Evolutionary conservation across 257 asterid species (phyloP).

Genomic region (Cruciata laevipes): DNA sequence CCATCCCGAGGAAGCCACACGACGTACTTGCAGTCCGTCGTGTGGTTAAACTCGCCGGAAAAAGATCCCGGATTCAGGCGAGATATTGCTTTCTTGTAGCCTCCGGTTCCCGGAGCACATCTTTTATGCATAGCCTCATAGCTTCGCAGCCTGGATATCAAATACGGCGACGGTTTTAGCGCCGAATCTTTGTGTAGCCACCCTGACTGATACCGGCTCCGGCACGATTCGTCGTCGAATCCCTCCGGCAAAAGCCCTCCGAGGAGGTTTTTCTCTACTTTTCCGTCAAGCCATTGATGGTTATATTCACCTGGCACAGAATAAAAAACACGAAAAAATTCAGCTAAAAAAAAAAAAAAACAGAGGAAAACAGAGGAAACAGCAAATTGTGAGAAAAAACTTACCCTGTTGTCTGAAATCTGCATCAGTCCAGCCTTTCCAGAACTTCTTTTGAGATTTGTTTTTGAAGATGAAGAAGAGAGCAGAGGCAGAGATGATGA

Average conservation of each 20-base stretch:
- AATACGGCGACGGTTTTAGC: slow-evolving; percentile 46
- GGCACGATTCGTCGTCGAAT: slow-evolving; percentile 55
- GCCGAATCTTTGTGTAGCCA: slow-evolving; percentile 32
- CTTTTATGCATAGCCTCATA: slow-evolving; percentile 61
- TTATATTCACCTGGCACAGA: not conserved
- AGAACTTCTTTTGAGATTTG: not conserved
- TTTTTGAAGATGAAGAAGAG: not conserved
- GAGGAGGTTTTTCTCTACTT: slow-evolving; percentile 32
- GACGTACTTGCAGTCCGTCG: slow-evolving; percentile 54
- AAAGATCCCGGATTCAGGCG: slow-evolving; percentile 34
- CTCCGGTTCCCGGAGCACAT: slow-evolving; percentile 61
- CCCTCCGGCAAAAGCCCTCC: slow-evolving; percentile 59
- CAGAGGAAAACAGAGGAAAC: too few species aligned
- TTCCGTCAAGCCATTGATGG: not conserved
- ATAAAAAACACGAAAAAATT: not conserved
- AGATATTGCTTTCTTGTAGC: slow-evolving; percentile 41
- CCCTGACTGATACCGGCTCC: slow-evolving; percentile 57
- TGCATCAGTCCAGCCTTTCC: not conserved
- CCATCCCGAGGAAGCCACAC: slow-evolving; percentile 59
- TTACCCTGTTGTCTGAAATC: not conserved
- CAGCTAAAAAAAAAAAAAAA: not conserved
- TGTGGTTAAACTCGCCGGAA: not conserved
- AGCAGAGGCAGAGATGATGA: not conserved
- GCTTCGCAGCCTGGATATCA: slow-evolving; percentile 54
- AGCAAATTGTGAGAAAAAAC: not conserved